Conservation (phyloP, 352 stramenopile genomes). For the Phytopythium mirpurense region DNA sequence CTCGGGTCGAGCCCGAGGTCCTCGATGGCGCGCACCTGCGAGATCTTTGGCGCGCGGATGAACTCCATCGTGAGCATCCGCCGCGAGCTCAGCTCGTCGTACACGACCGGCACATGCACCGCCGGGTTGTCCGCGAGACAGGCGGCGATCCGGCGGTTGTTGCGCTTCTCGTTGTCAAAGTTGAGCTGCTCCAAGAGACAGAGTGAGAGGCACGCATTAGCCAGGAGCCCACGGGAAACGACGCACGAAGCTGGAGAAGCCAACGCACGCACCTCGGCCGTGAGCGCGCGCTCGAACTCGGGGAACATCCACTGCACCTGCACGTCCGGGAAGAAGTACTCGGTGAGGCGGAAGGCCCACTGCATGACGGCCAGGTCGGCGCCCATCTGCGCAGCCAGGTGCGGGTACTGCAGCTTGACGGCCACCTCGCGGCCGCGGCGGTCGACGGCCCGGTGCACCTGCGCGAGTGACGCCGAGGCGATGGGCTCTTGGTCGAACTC, state of each 20-base stretch:
- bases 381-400: slow-evolving; percentile 75
- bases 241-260: not conserved
- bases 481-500: slow-evolving; percentile 91
- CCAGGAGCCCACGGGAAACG: too few relatives aligned
- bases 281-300: slow-evolving; percentile 88
- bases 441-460: slow-evolving; percentile 93
- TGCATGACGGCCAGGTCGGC: slow-evolving; percentile 74
- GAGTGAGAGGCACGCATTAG: not conserved
- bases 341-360: slow-evolving; percentile 44
- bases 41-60: slow-evolving; percentile 93
- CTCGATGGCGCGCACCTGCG: slow-evolving; percentile 80
- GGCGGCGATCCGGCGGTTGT: slow-evolving; percentile 58
- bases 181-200: slow-evolving; percentile 39
- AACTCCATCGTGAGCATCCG: slow-evolving; percentile 97
- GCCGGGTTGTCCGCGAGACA: slow-evolving; percentile 47
- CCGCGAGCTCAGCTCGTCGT: slow-evolving; percentile 82
- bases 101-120: slow-evolving; percentile 83
- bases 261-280: slow-evolving; percentile 39
- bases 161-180: slow-evolving; percentile 83
- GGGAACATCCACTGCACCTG: slow-evolving; percentile 93
- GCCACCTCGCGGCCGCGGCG: slow-evolving; percentile 86
- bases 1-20: slow-evolving; percentile 72
- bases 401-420: slow-evolving; percentile 95
- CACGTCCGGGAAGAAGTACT: slow-evolving; percentile 90
- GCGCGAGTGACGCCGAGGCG: slow-evolving; percentile 93